A percentile compares a stretch with the other conserved stretches of the same genome.
Evolutionary conservation across 257 asterid genomes (phyloP).

Genomic region (Jaltomata sinuosa): DNA sequence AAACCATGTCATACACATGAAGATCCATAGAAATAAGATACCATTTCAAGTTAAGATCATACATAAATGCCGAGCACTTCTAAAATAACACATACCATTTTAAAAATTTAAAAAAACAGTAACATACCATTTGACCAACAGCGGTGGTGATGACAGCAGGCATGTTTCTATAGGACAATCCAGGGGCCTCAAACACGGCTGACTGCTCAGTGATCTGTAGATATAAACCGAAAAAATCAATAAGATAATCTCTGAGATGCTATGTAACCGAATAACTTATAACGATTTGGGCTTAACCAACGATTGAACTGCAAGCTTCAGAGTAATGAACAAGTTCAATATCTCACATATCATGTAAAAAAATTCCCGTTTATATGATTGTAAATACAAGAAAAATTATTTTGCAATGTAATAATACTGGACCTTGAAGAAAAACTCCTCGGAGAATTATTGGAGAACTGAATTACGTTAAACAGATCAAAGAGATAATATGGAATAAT

Average conservation of each 20-base stretch:
- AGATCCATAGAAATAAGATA: background rate
- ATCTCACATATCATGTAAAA: background rate
- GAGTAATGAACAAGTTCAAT: background rate
- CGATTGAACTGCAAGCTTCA: background rate
- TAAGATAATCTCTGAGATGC: background rate
- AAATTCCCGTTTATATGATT: background rate
- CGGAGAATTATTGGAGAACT: background rate
- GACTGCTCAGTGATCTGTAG: conserved; percentile 79
- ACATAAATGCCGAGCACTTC: background rate
- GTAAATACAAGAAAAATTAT: background rate
- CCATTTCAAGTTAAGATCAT: background rate
- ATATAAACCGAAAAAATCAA: background rate
- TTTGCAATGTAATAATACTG: background rate
- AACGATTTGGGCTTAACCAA: background rate
- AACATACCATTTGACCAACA: conserved; percentile 77
- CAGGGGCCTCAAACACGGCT: conserved; percentile 50
- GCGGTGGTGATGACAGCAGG: conserved; percentile 68
- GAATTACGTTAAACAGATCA: background rate
- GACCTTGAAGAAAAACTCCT: background rate
- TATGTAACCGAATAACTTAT: background rate
- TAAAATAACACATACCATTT: background rate
- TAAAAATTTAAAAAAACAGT: background rate
- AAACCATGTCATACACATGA: background rate
- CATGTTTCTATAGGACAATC: conserved; percentile 33
- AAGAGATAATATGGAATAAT: background rate